A percentile compares a stretch with the other conserved stretches of the same genome.
phyloP scores from a whole-genome alignment of 164 flowering plant species.

The Tinospora cordifolia region DNA sequence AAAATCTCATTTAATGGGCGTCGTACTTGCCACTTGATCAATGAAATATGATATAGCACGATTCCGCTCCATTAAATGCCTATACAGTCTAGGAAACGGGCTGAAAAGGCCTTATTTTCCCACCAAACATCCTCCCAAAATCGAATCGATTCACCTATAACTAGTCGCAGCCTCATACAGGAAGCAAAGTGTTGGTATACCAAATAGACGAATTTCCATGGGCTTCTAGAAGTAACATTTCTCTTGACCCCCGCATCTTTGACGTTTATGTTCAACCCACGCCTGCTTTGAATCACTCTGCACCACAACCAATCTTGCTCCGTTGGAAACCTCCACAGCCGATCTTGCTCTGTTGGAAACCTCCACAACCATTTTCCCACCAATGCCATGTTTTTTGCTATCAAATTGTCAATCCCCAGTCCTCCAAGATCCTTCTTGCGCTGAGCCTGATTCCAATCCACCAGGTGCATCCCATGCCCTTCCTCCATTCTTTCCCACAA shows the following conservation, averaged over 20 bases:
- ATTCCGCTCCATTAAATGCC: no score
- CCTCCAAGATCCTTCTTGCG: not conserved
- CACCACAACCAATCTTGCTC: no score
- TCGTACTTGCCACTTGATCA: no score
- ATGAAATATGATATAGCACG: no score
- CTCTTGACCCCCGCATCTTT: not conserved
- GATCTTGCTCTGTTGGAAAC: not conserved
- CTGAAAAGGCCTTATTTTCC: not conserved
- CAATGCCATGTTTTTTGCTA: not conserved
- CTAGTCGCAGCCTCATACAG: not conserved
- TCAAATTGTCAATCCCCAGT: not conserved
- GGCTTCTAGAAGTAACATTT: no score
- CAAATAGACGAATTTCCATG: no score
- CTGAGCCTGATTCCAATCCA: not conserved
- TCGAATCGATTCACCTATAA: not conserved
- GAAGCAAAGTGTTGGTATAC: no score
- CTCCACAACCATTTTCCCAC: not conserved
- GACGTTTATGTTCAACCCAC: not conserved
- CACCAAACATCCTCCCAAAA: not conserved
- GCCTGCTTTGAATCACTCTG: no score
- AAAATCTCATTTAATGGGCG: no score
- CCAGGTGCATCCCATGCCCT: not conserved
- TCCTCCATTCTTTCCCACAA: not conserved
- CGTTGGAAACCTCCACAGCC: no score
- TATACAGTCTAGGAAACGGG: no score